A percentile compares a stretch with the other conserved stretches of the same genome.
Evolutionary conservation across 106 monocot species (phyloP).

Genomic region (Acorus gramineus): DNA sequence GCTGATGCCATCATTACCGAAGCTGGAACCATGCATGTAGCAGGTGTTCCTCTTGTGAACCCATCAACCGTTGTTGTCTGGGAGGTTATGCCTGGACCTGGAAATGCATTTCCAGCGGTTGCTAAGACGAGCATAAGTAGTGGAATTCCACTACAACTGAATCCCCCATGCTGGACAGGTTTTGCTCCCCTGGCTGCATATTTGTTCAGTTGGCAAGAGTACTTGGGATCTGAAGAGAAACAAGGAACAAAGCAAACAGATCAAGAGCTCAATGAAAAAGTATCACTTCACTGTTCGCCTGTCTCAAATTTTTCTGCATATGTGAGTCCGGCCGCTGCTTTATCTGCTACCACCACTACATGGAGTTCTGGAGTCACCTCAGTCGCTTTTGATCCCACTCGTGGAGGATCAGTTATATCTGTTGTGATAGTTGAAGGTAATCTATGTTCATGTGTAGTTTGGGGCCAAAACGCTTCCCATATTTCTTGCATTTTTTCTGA

Average conservation of each 20-base stretch:
- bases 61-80: slow-evolving; percentile 99
- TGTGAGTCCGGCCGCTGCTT: slow-evolving; percentile 93
- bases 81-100: slow-evolving; percentile 95
- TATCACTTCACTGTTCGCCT: slow-evolving; percentile 83
- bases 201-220: slow-evolving; percentile 73
- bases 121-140: slow-evolving; percentile 43
- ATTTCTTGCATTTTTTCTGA: too few relatives aligned
- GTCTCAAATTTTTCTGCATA: slow-evolving; percentile 99
- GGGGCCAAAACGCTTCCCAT: too few relatives aligned
- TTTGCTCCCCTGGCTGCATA: slow-evolving; percentile 84
- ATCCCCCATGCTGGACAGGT: slow-evolving; percentile 61
- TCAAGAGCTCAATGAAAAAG: slow-evolving; percentile 49
- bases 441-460: too few relatives aligned
- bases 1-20: slow-evolving; percentile 99
- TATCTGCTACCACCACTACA: slow-evolving; percentile 90
- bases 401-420: slow-evolving; percentile 86
- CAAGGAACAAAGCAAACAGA: slow-evolving; percentile 57
- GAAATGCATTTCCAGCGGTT: slow-evolving; percentile 68
- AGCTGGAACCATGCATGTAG: slow-evolving; percentile 82
- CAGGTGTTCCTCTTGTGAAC: slow-evolving; percentile 96
- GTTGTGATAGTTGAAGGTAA: slow-evolving; percentile 99
- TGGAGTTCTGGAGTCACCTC: slow-evolving; percentile 99
- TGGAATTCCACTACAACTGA: slow-evolving; percentile 57
- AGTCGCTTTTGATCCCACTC: slow-evolving; percentile 97
- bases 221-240: slow-evolving; percentile 61